A percentile compares a stretch with the other conserved stretches of the same genome.
Evolutionary conservation across 495 filamentous ascomycete genomes (phyloP).

Genomic region (Wilcoxina mikolae): DNA sequence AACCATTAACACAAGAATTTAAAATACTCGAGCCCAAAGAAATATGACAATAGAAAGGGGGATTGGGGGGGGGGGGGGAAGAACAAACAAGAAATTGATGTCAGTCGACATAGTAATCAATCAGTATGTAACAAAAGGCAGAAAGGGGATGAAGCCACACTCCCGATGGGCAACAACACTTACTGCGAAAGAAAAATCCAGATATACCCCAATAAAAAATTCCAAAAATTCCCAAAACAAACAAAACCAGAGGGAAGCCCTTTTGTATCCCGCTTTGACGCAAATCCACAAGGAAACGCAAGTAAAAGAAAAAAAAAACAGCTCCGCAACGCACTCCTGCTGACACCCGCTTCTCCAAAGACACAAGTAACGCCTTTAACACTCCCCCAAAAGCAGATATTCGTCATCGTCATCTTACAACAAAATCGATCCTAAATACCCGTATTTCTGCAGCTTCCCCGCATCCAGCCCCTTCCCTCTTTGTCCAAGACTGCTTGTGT

Average conservation of each 20-base stretch:
- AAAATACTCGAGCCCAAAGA: no score
- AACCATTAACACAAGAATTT: no score
- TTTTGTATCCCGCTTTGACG: neutral
- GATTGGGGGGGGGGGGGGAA: no score
- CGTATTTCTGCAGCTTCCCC: conserved; percentile 19
- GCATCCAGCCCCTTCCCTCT: conserved; percentile 13
- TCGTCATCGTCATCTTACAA: conserved; percentile 11
- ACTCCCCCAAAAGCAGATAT: neutral
- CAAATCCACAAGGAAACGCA: neutral
- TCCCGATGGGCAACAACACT: no score
- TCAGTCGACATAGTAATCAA: no score
- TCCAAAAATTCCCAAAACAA: neutral
- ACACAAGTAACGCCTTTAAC: neutral
- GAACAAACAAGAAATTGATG: no score
- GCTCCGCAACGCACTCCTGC: neutral
- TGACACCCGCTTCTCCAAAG: neutral
- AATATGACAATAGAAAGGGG: no score
- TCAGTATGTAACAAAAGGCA: no score
- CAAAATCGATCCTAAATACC: conserved; percentile 26
- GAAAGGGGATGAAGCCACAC: no score
- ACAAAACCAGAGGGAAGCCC: neutral
- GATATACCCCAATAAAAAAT: neutral
- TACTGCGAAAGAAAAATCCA: no score
- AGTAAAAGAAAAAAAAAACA: neutral
- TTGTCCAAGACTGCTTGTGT: neutral